A percentile compares a stretch with the other conserved stretches of the same genome.
Evolutionary conservation across 1,139 yeast genomes (phyloP).

Genomic region (Hemisphaericaspora xylanilytica): DNA sequence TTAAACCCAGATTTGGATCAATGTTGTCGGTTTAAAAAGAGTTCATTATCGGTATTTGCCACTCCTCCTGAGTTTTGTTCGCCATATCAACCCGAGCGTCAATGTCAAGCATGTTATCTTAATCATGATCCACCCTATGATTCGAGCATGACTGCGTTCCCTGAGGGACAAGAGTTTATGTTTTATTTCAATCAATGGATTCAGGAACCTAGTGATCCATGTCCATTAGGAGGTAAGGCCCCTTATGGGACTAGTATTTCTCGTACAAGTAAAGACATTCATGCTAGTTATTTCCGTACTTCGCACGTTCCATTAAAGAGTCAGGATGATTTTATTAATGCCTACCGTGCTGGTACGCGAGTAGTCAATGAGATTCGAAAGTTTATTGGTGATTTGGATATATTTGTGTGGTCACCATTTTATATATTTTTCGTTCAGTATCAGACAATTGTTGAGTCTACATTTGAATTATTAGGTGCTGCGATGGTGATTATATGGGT

Average conservation of each 20-base stretch:
- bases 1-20: constrained; percentile 81
- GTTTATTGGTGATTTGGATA: constrained; percentile 40
- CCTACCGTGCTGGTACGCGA: constrained; percentile 72
- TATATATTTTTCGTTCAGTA: constrained; percentile 93
- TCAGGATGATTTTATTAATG: constrained; percentile 79
- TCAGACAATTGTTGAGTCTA: constrained; percentile 54
- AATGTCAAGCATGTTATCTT: constrained; percentile 69
- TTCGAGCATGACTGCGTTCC: constrained; percentile 79
- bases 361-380: constrained; percentile 57
- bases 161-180: constrained; percentile 67
- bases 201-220: constrained; percentile 78
- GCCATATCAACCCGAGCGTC: constrained; percentile 66
- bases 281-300: constrained; percentile 70
- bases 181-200: constrained; percentile 79
- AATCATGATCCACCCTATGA: constrained; percentile 61
- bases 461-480: constrained; percentile 52
- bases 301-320: constrained; percentile 81
- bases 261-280: constrained; percentile 34
- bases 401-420: constrained; percentile 90
- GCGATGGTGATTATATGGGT: constrained; percentile 59
- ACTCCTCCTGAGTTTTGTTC: constrained; percentile 52
- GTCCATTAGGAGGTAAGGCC: constrained; percentile 95
- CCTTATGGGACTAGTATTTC: constrained; percentile 71
- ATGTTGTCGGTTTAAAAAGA: constrained; percentile 72
- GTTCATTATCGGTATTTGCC: constrained; percentile 10